Evolutionary conservation across 2,329 filamentous ascomycete genomes (phyloP), one percentile per base, ranked within the genome.

Genomic region (Fusarium redolens): DNA sequence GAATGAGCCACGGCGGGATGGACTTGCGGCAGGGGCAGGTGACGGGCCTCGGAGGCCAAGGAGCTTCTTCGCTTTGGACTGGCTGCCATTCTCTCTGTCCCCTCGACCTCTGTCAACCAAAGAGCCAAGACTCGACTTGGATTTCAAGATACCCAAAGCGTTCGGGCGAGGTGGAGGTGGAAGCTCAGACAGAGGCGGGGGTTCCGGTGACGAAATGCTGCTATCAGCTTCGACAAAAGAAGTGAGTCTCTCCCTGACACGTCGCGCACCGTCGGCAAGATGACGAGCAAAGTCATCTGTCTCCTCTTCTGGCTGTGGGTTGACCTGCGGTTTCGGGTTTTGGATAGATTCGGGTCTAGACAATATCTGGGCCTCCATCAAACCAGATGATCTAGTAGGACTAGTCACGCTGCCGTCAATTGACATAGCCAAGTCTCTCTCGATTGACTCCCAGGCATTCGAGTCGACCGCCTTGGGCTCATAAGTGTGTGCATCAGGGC

Each of bases 221-320:
- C 82, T 85, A 41, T 93, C 90, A 5, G 87, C 86, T 74, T 93
- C 91, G 1, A 89, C 90, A 71, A 91, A 92, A 1, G 89, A 92
- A 12, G 90, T 92, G 48, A 95, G 83, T 73, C 90, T 92, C 80
- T 95, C 92, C 57, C 93, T 90, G 12, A 95, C 92, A 2, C 91
- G 88, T 35, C 89, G 89, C 61, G 92, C 90, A 20, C 92, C 89
- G 71, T 91, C 88, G 4, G 92, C 92, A 43, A 95, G 86, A 76
- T 94, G 92, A 58, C 87, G 90, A 22, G 92, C 91, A 77, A 95
- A 95, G 33, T 93, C 92, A 58, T 93, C 76, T 6, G 69, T 69
- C 47, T 78, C 90, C 8, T 88, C 68, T 45, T 77, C 90, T 10
- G 87, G 86, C 58, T 91, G 90, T 33, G 85, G 83, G 50, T 86